Percentiles rank a stretch among this genome's conserved stretches.
phyloP scores from a whole-genome alignment of 1,139 yeast genomes.

The Scheffersomyces illinoinensis region DNA sequence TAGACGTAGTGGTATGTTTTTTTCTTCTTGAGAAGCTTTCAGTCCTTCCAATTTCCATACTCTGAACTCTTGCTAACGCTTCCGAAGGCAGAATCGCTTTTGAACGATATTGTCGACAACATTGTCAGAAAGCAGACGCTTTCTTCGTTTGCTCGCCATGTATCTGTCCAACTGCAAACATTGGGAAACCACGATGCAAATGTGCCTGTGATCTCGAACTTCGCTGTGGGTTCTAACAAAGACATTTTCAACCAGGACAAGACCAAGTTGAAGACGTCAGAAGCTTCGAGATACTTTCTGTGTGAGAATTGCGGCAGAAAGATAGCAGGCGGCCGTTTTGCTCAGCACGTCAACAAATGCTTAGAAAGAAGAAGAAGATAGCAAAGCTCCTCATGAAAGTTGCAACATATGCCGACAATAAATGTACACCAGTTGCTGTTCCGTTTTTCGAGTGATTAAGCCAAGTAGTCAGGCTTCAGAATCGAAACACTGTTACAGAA shows the following conservation, averaged over 20 bases:
- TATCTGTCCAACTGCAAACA: conserved; percentile 20
- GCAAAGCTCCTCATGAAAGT: background rate
- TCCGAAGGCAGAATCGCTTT: conserved; percentile 22
- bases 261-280: conserved; percentile 37
- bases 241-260: conserved; percentile 48
- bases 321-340: conserved; percentile 88
- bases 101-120: conserved; percentile 36
- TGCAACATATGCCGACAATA: background rate
- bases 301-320: conserved; percentile 84
- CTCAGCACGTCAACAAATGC: conserved; percentile 90
- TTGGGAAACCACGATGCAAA: conserved; percentile 7
- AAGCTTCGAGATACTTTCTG: conserved; percentile 57
- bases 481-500: background rate
- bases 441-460: background rate
- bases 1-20: conserved; percentile 16
- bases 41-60: background rate
- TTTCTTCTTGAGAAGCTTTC: background rate
- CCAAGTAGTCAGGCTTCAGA: background rate
- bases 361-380: conserved; percentile 43
- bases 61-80: background rate
- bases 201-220: conserved; percentile 7
- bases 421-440: background rate
- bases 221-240: conserved; percentile 17
- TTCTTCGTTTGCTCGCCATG: conserved; percentile 25
- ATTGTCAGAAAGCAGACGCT: conserved; percentile 37